A percentile compares a stretch with the other conserved stretches of the same genome.
Conservation (phyloP, 2,329 filamentous ascomycete genomes). For the Aspergillus novofumigatus region DNA sequence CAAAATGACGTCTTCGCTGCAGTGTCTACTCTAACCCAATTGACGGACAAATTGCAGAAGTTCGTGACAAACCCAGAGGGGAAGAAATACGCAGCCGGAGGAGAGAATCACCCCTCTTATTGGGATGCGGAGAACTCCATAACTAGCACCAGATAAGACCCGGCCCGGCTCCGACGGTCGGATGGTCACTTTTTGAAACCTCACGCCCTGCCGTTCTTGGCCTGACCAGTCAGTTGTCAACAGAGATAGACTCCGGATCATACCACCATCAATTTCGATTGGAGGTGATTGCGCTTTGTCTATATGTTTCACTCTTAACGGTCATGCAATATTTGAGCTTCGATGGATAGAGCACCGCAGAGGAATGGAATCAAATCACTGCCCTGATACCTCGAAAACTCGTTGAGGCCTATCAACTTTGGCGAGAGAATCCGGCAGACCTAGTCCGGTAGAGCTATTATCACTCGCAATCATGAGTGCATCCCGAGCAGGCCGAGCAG, state of each 20-base stretch:
- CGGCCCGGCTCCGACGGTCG: background rate
- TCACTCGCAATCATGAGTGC: slow-evolving; percentile 22
- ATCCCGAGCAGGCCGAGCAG: slow-evolving; percentile 18
- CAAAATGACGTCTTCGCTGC: background rate
- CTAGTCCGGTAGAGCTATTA: background rate
- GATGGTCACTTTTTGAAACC: background rate
- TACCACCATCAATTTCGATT: background rate
- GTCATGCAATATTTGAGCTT: background rate
- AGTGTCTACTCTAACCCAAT: background rate
- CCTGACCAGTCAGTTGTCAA: slow-evolving; percentile 1
- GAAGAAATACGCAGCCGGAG: background rate
- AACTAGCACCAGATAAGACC: background rate
- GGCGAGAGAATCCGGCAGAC: background rate
- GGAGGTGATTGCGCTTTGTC: background rate
- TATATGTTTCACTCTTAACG: background rate
- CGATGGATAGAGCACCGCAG: background rate
- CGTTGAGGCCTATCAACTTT: background rate
- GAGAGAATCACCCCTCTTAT: background rate
- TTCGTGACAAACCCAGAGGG: background rate
- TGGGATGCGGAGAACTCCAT: background rate
- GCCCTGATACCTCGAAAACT: background rate
- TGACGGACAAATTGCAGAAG: background rate
- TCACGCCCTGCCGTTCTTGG: slow-evolving; percentile 2
- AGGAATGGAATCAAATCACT: background rate
- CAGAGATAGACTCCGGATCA: background rate